These are phyloP conservation scores for Fusarium oxysporum DNA, from an alignment of 2,329 filamentous ascomycete genomes.

Conservation along the genomic window DNA sequence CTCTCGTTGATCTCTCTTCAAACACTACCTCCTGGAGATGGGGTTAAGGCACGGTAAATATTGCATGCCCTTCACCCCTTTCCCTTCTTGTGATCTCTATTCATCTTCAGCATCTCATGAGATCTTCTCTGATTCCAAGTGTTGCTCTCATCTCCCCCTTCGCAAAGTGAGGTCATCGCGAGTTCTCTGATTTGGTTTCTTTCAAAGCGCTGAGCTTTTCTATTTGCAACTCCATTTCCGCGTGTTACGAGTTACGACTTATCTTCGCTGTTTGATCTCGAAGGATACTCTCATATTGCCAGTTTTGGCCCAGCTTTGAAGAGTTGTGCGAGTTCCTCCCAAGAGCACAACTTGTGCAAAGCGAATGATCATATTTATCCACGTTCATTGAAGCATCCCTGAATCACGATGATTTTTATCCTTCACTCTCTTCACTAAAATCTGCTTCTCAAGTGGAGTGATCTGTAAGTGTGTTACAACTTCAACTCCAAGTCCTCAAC, in stretches of 20 bases:
- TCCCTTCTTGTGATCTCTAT: neutral
- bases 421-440: neutral
- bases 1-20: neutral
- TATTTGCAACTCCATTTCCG: neutral
- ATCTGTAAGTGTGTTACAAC: constrained; percentile 6
- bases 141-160: neutral
- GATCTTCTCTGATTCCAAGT: neutral
- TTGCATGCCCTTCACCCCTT: neutral
- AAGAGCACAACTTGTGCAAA: neutral
- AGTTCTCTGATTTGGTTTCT: neutral
- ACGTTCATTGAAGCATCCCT: neutral
- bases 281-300: neutral
- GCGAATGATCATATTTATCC: neutral
- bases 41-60: neutral
- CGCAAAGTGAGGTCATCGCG: neutral
- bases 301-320: neutral
- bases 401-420: constrained; percentile 8
- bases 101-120: no score
- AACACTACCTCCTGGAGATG: neutral
- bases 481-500: neutral
- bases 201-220: no score
- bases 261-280: neutral
- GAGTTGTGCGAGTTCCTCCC: neutral
- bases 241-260: neutral
- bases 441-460: neutral